These are phyloP conservation scores for Trichoderma koningiopsis DNA, from an alignment of 2,329 filamentous ascomycete genomes.

Conservation along the genomic window DNA sequence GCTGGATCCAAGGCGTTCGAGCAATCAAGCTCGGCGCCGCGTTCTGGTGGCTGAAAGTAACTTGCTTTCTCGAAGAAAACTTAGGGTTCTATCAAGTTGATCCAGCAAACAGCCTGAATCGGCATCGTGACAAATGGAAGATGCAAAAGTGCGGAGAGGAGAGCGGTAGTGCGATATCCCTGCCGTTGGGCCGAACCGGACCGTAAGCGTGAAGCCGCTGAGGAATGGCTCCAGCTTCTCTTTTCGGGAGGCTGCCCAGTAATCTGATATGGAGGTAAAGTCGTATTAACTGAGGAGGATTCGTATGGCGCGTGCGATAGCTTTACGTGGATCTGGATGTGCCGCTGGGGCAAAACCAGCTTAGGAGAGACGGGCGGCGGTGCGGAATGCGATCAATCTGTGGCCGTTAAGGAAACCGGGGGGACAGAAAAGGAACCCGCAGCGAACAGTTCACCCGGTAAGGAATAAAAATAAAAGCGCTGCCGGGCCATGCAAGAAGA, in stretches of 20 bases:
- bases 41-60: background rate
- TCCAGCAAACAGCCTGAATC: slow-evolving; percentile 19
- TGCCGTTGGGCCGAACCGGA: slow-evolving; percentile 2
- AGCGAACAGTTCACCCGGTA: background rate
- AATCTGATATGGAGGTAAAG: background rate
- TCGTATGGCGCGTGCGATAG: slow-evolving; percentile 10
- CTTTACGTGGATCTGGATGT: background rate
- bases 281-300: background rate
- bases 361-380: background rate
- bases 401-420: background rate
- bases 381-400: background rate
- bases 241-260: background rate
- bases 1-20: slow-evolving; percentile 10
- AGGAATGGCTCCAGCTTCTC: background rate
- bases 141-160: slow-evolving; percentile 17
- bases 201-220: background rate
- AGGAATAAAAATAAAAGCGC: background rate
- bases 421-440: background rate
- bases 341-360: background rate
- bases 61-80: background rate
- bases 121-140: slow-evolving; percentile 30
- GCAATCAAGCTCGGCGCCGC: slow-evolving; percentile 12
- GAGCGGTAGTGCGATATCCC: slow-evolving; percentile 16
- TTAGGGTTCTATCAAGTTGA: slow-evolving; percentile 13
- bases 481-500: background rate